Evolutionary conservation across 148 eudicot genomes (phyloP), one percentile per base, ranked within the genome.

Genomic region (Arctostaphylos glauca): DNA sequence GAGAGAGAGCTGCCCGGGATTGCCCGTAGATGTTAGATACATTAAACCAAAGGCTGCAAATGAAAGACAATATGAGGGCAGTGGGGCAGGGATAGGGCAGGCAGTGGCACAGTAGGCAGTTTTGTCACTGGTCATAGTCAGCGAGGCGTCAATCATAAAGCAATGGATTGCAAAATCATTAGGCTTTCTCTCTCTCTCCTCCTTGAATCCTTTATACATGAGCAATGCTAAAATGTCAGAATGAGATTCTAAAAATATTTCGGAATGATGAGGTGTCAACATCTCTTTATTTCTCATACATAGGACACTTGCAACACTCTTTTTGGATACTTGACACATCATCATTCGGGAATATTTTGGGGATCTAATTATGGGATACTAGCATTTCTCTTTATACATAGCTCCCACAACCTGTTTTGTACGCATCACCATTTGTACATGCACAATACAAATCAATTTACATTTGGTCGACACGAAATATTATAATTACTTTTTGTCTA

Each of bases 151-250:
- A 88, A 93, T 91, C 94, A 91, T 93, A 82, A 86, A 84, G 90
- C 90, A 93, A 90, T 93, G 83, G 93, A 93, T 90, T 93, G 82
- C 97, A 79, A 91, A 93, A 93, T 93, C 92, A 93, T 93, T 90
- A 88, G 87, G 81, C 88, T 77, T 19, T 68, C 44, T 47, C 41
- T 74, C 67, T 83, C 68, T 58, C 80, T 55, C 66, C 49, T 41
- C 80, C 25, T 60, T 52, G 23, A 52, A 23, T 55, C 18, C 38
- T 52, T 15, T 6, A 44, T 71, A 2, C 50, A 44, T 10, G n/a
- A n/a, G n/a, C n/a, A n/a, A n/a, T n/a, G n/a, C n/a, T n/a, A n/a
- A n/a, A n/a, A n/a, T n/a, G n/a, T n/a, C n/a, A n/a, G n/a, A n/a
- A n/a, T n/a, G n/a, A n/a, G n/a, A n/a, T n/a, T n/a, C n/a, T n/a